phyloP scores from a whole-genome alignment of 768 basidiomycete genomes.

The Gyrodon lividus region DNA sequence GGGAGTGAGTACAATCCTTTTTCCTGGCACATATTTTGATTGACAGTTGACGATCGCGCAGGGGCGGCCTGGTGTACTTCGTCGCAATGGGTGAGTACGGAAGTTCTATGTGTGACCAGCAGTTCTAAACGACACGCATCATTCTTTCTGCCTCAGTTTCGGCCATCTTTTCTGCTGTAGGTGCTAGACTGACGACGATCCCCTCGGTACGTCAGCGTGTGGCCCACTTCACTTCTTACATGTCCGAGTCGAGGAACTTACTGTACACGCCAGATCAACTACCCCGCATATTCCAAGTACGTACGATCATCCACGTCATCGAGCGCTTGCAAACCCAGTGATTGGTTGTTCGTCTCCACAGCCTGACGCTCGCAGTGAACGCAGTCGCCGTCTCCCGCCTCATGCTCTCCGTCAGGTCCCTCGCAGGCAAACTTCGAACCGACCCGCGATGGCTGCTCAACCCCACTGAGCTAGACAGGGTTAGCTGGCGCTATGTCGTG shows the following conservation, averaged over 20 bases:
- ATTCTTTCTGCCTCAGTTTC: neutral
- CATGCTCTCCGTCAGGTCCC: slow-evolving; percentile 12
- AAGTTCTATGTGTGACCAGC: neutral
- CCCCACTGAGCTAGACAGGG: slow-evolving; percentile 12
- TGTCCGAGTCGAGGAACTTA: neutral
- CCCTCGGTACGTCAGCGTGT: neutral
- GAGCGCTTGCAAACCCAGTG: neutral
- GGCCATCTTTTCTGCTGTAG: slow-evolving; percentile 1
- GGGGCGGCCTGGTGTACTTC: slow-evolving; percentile 7
- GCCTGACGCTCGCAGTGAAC: slow-evolving; percentile 4
- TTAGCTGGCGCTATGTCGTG: slow-evolving; percentile 1
- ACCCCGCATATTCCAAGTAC: slow-evolving; percentile 8
- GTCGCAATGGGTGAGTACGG: slow-evolving; percentile 6
- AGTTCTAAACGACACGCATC: neutral
- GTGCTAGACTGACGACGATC: neutral
- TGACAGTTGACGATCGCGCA: neutral
- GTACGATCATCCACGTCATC: too few relatives aligned
- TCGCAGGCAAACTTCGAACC: slow-evolving; percentile 9
- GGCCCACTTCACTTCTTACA: neutral
- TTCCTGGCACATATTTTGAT: neutral
- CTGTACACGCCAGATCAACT: slow-evolving; percentile 1
- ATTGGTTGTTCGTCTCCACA: neutral
- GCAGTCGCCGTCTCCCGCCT: slow-evolving; percentile 11
- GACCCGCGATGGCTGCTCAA: slow-evolving; percentile 11
- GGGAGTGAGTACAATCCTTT: slow-evolving; percentile 2